phyloP scores from a whole-genome alignment of 2,329 filamentous ascomycete species.

The Geoglossum cookeanum region DNA sequence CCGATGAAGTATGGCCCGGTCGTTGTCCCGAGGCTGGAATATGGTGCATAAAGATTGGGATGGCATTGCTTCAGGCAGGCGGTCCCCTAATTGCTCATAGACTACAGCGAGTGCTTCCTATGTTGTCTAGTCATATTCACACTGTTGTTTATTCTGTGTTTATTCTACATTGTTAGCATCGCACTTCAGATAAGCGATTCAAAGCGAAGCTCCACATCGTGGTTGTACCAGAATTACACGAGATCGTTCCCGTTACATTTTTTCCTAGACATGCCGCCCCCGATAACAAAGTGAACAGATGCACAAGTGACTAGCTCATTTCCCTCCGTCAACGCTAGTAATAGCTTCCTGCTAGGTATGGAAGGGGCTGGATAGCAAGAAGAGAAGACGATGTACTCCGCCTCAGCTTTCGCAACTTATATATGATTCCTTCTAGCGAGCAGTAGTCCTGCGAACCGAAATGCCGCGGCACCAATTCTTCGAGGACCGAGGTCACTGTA shows the following conservation, averaged over 20 bases:
- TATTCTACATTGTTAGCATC: not conserved
- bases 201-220: not conserved
- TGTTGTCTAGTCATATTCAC: not conserved
- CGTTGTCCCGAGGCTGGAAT: conserved; percentile 73
- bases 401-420: not conserved
- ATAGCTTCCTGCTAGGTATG: not conserved
- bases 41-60: conserved; percentile 35
- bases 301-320: not conserved
- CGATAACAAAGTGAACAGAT: not conserved
- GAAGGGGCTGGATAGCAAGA: not conserved
- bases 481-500: not conserved
- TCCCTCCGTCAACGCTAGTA: not conserved
- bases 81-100: not conserved
- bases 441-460: not conserved
- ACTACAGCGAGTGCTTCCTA: not conserved
- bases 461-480: not conserved
- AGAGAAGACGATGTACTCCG: not conserved
- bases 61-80: not conserved
- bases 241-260: not conserved
- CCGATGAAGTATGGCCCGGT: conserved; percentile 96
- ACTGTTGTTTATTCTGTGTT: not conserved
- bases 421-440: not conserved
- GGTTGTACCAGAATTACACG: not conserved
- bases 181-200: not conserved
- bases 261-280: not conserved